phyloP scores from a whole-genome alignment of 164 flowering plant species.

The Nymphaea thermarum region DNA sequence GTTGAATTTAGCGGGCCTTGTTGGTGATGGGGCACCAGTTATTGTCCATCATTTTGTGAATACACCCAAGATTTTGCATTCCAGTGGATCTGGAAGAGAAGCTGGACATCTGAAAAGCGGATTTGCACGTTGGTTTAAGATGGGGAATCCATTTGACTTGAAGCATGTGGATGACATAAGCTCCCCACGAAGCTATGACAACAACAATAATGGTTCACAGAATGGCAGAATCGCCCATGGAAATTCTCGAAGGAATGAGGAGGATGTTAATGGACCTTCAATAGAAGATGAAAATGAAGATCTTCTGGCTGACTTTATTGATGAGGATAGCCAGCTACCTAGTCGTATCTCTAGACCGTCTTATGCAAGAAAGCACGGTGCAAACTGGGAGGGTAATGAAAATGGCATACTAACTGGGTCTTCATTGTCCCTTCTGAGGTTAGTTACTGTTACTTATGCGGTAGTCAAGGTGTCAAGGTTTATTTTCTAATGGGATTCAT shows the following conservation, averaged over 20 bases:
- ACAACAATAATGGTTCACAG: constrained; percentile 19
- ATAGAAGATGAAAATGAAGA: constrained; percentile 95
- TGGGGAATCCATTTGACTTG: constrained; percentile 61
- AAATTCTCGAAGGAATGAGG: neutral
- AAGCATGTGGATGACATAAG: constrained; percentile 35
- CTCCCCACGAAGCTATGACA: constrained; percentile 24
- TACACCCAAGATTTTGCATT: constrained; percentile 16
- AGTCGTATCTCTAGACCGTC: constrained; percentile 65
- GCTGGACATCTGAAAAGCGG: constrained; percentile 25
- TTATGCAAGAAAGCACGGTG: constrained; percentile 28
- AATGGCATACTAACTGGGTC: constrained; percentile 77
- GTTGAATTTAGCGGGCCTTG: constrained; percentile 83
- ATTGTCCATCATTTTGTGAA: constrained; percentile 38
- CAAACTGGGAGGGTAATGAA: constrained; percentile 44
- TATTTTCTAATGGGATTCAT: neutral
- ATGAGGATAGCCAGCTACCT: constrained; percentile 99
- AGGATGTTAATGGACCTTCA: constrained; percentile 33
- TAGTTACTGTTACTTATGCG: neutral
- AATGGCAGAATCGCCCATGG: constrained; percentile 1
- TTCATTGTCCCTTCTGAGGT: constrained; percentile 87
- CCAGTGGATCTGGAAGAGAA: neutral
- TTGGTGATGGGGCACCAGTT: constrained; percentile 91
- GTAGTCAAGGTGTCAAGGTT: too few species aligned
- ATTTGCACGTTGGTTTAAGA: constrained; percentile 57
- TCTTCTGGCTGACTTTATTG: constrained; percentile 96